Evolutionary conservation across 202 grass and related monocot genomes (phyloP), one percentile per base, ranked within the genome.

Genomic region (Elaeis oleifera): DNA sequence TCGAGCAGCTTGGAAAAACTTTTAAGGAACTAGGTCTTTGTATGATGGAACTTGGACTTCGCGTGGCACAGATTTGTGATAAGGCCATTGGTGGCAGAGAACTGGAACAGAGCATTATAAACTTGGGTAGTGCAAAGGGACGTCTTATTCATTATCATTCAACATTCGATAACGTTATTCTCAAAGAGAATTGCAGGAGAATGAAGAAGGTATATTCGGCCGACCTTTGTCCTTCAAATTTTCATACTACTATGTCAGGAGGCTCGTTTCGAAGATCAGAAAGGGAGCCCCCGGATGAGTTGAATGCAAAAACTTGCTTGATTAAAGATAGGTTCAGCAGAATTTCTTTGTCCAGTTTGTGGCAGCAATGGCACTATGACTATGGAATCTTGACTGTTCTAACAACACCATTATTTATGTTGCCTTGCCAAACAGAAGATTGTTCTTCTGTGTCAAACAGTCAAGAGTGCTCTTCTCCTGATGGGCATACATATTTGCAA

Each of bases 291-390:
- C 21, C 26, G 36, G 31, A 23, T 70, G 63, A 75, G 21, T 77
- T 60, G 0, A 0, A 18, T 49, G 18, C 54, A 15, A 53, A 58
- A n/a, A 60, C 49, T 57, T n/a, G 22, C 4, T 4, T 4, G 0
- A 3, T 27, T 51, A 48, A 59, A 23, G 60, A 63, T 28, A 19
- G 14, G 18, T 16, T 29, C 2, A 50, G 44, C 16, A 3, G 0
- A 2, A 17, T 72, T 49, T 68, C 69, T 70, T 55, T 77, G 18
- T 66, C 50, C 0, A 73, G 85, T 73, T 72, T 96, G 53, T 96
- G 91, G 91, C 91, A 96, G 64, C 87, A 96, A 49, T 96, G 91
- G 91, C 91, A 96, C 69, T 89, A 85, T 16, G 91, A 96, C 31
- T 96, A 89, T 67, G 91, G 91, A 18, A 76, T 83, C 54, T 75